phyloP scores from a whole-genome alignment of 169 alveolate genomes.

The Eimeria nieschulzi region DNA sequence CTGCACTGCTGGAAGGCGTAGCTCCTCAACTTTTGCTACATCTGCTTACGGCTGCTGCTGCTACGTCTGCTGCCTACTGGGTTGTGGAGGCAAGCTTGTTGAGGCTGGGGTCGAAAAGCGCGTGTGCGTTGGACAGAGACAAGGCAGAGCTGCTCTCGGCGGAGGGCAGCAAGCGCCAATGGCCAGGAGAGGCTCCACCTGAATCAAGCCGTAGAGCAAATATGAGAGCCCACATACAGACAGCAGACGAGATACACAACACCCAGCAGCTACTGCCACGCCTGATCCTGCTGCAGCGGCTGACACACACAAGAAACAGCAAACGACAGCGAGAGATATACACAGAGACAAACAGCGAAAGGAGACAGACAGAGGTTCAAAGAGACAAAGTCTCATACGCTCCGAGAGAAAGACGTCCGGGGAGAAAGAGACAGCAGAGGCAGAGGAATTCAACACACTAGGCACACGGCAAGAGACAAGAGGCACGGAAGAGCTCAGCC shows the following conservation, averaged over 20 bases:
- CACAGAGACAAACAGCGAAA: no score
- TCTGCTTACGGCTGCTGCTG: neutral
- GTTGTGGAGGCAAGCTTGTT: neutral
- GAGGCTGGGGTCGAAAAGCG: neutral
- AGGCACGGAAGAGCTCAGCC: neutral
- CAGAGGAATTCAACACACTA: neutral
- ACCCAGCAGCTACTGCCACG: neutral
- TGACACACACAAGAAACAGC: neutral
- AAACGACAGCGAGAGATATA: neutral
- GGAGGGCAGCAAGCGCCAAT: neutral
- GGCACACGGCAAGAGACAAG: neutral
- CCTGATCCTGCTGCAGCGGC: neutral
- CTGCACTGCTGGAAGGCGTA: no score
- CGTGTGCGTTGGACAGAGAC: neutral
- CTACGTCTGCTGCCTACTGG: neutral
- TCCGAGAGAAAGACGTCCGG: no score
- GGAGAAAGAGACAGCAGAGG: neutral
- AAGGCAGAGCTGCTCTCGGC: neutral
- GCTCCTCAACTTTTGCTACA: no score
- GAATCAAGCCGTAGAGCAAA: neutral
- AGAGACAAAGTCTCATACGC: no score
- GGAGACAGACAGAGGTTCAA: no score
- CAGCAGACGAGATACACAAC: neutral
- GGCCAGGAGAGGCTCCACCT: slow-evolving; percentile 16
- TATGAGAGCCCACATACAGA: neutral